phyloP scores from a whole-genome alignment of 768 basidiomycete genomes.

The Phallus indusiatus region DNA sequence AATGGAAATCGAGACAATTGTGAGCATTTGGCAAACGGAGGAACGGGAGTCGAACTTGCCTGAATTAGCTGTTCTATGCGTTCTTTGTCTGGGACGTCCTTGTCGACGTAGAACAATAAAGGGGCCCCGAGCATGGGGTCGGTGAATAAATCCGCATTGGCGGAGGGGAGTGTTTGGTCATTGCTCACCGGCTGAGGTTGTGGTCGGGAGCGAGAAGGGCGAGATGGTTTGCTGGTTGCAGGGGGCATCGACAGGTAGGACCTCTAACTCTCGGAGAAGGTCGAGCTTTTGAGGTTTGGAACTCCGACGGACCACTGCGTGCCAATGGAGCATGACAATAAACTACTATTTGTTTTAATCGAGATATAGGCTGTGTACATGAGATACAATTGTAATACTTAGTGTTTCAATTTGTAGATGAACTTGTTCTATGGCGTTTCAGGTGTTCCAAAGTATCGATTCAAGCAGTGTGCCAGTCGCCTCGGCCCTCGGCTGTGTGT shows the following conservation, averaged over 20 bases:
- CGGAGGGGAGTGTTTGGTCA: neutral
- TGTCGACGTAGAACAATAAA: conserved; percentile 67
- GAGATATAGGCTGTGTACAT: neutral
- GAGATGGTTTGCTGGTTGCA: conserved; percentile 6
- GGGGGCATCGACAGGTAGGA: conserved; percentile 9
- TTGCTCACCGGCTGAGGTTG: neutral
- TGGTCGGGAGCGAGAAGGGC: neutral
- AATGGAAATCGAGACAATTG: conserved; percentile 3
- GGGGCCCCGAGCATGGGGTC: conserved; percentile 78
- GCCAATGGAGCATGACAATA: neutral
- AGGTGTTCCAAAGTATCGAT: too few species aligned
- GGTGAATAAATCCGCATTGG: conserved; percentile 46
- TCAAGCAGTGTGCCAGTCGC: too few species aligned
- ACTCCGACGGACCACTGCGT: neutral
- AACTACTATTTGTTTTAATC: too few species aligned
- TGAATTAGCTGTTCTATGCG: conserved; percentile 51
- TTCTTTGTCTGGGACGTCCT: conserved; percentile 67
- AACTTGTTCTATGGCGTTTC: too few species aligned
- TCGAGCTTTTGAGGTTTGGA: neutral
- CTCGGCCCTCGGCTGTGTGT: too few species aligned
- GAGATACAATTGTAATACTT: too few species aligned
- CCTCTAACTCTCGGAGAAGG: conserved; percentile 3
- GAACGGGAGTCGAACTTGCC: conserved; percentile 34
- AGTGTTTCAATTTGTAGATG: too few species aligned
- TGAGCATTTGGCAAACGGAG: neutral